A percentile compares a stretch with the other conserved stretches of the same genome.
phyloP scores from a whole-genome alignment of 1,284 basidiomycete genomes.

The Austroboletus niveus region DNA sequence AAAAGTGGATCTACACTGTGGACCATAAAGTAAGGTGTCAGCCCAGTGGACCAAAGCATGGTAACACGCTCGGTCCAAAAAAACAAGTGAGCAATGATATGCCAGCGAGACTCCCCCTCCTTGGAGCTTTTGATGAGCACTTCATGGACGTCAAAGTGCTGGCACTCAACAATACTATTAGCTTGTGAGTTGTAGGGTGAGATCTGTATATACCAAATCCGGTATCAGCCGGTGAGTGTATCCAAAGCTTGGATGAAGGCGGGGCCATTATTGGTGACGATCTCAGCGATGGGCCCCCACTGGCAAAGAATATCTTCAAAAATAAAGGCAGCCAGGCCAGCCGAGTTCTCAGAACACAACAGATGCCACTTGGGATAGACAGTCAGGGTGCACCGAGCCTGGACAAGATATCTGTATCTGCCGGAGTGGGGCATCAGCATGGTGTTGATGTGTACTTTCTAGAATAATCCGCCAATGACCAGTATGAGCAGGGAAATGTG shows the following conservation, averaged over 20 bases:
- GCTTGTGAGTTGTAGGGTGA: constrained; percentile 42
- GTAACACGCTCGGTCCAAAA: not conserved
- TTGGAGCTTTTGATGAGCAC: not conserved
- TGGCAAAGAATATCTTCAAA: constrained; percentile 1
- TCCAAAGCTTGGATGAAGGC: constrained; percentile 20
- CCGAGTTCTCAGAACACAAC: constrained; percentile 13
- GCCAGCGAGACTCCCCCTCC: not conserved
- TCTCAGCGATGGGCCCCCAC: too few relatives aligned
- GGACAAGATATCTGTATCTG: too few relatives aligned
- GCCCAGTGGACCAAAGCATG: not conserved
- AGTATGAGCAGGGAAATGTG: not conserved
- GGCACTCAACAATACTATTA: too few relatives aligned
- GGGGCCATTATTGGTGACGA: too few relatives aligned
- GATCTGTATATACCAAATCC: constrained; percentile 41
- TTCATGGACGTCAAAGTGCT: too few relatives aligned
- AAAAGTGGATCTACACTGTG: not conserved
- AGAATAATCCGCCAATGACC: not conserved
- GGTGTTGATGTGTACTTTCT: not conserved
- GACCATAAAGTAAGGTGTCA: not conserved
- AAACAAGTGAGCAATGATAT: not conserved
- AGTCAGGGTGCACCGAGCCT: not conserved
- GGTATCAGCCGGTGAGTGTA: constrained; percentile 32
- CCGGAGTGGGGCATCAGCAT: too few relatives aligned
- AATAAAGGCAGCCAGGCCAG: not conserved
- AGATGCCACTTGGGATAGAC: constrained; percentile 18